Evolutionary conservation across 2,329 filamentous ascomycete species (phyloP), one percentile per base, ranked within the genome.

Genomic region (Thielaviopsis musarum): DNA sequence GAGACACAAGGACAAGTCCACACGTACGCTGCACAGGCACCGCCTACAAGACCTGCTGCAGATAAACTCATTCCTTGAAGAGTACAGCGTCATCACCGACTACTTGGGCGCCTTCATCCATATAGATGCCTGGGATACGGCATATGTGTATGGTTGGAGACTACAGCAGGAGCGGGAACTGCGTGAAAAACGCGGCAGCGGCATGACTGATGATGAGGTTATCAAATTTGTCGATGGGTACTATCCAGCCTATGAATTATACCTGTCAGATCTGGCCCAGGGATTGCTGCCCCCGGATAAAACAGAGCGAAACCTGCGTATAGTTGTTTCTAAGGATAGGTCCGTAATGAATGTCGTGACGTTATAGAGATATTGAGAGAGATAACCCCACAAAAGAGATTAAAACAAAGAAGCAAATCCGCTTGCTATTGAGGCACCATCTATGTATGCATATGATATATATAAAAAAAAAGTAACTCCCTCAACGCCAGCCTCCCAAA

Each of bases 161-260:
- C 73, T 83, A 65, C 77, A 95, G 72, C 88, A 95, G 71, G 90
- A 95, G 71, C 78, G 79, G 54, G 79, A 79, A 61, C 74, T 95
- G 65, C 79, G 86, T 24, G 74, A 74, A 7, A 71, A 76, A 22
- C 85, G 79, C 64, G 88, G 87, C 9, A 78, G 76, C 0, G 90
- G 88, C 30, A 95, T 95, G 91, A 85, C 81, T 1, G 84, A 88
- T 65, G 84, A 88, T 59, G 80, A 91, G 69, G 88, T 95, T 52
- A 75, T 81, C 60, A 75, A 77, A 54, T 95, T 95, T 69, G 87
- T 82, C 30, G 78, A 82, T 63, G 78, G 75, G 1, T 82, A 88
- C 69, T 87, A 83, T 65, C 85, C 85, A 3, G 83, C 82, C 1
- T 88, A 88, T 65, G 85, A 88, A 71, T 74, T 88, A 12, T 88